Conservation (phyloP, 108 stramenopile genomes). For the Fragilaria radians region DNA sequence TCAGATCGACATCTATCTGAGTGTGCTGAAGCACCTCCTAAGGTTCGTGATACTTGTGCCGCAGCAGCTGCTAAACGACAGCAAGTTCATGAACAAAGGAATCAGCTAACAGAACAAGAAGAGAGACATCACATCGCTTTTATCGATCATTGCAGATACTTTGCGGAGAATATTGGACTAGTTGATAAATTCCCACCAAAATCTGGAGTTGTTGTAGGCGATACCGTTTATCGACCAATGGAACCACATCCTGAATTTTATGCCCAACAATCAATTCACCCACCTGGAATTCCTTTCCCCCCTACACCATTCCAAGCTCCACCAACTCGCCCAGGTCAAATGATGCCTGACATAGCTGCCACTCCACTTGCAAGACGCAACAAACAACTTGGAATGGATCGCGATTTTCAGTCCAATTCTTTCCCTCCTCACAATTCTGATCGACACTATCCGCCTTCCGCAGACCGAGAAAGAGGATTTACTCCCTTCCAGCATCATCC, state of each 20-base stretch:
- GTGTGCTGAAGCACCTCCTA: constrained; percentile 17
- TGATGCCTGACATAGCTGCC: constrained; percentile 1
- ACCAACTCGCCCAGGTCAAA: background rate
- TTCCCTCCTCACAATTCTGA: background rate
- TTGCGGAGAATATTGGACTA: constrained; percentile 23
- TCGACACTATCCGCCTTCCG: background rate
- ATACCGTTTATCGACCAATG: background rate
- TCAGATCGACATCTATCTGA: constrained; percentile 28
- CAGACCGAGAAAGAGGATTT: background rate
- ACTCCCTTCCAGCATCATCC: background rate
- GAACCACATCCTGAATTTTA: background rate
- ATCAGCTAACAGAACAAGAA: constrained; percentile 8
- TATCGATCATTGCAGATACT: constrained; percentile 25
- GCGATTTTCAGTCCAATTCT: background rate
- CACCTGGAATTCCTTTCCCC: background rate
- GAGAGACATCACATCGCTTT: constrained; percentile 13
- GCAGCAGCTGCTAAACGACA: constrained; percentile 13
- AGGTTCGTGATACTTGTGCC: constrained; percentile 16
- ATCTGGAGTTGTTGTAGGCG: constrained; percentile 29
- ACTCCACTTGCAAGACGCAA: background rate
- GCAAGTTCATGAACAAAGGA: constrained; percentile 5
- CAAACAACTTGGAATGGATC: background rate
- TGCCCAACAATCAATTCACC: background rate
- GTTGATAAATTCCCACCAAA: constrained; percentile 27
- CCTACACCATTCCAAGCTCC: background rate